Conservation (phyloP, 2,329 filamentous ascomycete species). For the Colletotrichum orbiculare region DNA sequence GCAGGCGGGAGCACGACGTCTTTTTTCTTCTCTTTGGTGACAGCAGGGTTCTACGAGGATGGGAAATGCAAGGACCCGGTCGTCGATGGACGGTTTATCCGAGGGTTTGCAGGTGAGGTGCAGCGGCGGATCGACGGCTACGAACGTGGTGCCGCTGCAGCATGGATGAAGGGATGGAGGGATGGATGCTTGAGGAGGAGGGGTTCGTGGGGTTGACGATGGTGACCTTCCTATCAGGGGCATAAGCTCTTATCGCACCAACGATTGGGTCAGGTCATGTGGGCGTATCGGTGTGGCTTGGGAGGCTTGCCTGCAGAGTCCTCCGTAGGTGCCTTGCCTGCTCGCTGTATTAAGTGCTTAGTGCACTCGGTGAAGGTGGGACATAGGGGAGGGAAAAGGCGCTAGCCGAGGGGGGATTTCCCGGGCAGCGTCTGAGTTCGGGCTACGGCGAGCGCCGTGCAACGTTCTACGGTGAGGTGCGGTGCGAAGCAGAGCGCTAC, state of each 20-base stretch:
- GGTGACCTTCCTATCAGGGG: conserved; percentile 15
- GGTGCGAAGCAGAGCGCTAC: neutral
- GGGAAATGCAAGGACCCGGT: conserved; percentile 37
- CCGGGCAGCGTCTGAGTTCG: conserved; percentile 5
- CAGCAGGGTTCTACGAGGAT: conserved; percentile 29
- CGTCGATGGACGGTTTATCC: conserved; percentile 7
- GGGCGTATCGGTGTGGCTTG: neutral
- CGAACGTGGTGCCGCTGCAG: conserved; percentile 2
- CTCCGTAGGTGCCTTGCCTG: too few species aligned
- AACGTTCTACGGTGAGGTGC: conserved; percentile 32
- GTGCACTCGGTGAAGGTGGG: too few species aligned
- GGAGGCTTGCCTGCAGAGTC: too few species aligned
- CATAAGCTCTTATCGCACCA: conserved; percentile 3
- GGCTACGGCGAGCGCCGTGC: conserved; percentile 38
- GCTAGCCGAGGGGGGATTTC: too few species aligned
- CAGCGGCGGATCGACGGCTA: neutral
- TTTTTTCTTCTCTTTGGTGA: conserved; percentile 4
- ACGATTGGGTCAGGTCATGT: neutral
- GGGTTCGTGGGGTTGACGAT: neutral
- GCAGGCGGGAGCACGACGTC: conserved; percentile 3
- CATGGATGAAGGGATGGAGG: neutral
- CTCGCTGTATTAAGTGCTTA: too few species aligned
- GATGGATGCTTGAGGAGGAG: too few species aligned
- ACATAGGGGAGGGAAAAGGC: too few species aligned
- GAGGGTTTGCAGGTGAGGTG: neutral